These are phyloP conservation scores for Cucurbita ficifolia DNA, from an alignment of 306 rosid genomes.

Conservation along the genomic window DNA sequence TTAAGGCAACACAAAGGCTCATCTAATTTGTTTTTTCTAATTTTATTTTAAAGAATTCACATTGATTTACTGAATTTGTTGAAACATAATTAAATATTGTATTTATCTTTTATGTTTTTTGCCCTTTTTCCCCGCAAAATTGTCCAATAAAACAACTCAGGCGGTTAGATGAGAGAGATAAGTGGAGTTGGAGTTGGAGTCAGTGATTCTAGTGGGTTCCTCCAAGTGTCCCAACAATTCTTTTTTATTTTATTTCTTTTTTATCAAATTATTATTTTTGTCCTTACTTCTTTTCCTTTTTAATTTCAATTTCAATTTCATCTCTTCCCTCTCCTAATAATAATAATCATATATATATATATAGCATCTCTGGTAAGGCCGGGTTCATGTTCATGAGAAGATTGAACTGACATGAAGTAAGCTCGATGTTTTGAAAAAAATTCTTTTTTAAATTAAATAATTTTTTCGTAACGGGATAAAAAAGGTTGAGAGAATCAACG, in stretches of 20 bases:
- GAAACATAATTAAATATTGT: neutral
- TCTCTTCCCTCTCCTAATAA: too few species aligned
- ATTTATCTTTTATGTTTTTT: neutral
- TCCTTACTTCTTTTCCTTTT: neutral
- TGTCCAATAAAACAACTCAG: constrained; percentile 36
- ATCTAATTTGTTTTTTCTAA: neutral
- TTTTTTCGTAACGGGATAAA: too few species aligned
- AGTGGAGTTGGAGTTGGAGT: constrained; percentile 30
- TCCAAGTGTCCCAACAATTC: neutral
- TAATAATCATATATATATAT: too few species aligned
- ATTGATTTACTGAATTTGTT: neutral
- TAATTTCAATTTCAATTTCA: too few species aligned
- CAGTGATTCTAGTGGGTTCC: constrained; percentile 15
- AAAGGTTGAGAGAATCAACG: too few species aligned
- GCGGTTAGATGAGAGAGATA: constrained; percentile 37
- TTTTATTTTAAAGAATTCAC: neutral
- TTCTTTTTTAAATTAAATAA: too few species aligned
- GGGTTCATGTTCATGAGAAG: too few species aligned
- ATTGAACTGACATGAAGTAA: too few species aligned
- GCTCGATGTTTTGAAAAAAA: too few species aligned
- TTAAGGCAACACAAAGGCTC: neutral
- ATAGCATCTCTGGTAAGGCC: too few species aligned
- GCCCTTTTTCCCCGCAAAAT: neutral
- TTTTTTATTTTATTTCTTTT: neutral
- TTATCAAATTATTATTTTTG: neutral